These are phyloP conservation scores for Gossypium davidsonii DNA, from an alignment of 441 rosid species.

Conservation along the genomic window DNA sequence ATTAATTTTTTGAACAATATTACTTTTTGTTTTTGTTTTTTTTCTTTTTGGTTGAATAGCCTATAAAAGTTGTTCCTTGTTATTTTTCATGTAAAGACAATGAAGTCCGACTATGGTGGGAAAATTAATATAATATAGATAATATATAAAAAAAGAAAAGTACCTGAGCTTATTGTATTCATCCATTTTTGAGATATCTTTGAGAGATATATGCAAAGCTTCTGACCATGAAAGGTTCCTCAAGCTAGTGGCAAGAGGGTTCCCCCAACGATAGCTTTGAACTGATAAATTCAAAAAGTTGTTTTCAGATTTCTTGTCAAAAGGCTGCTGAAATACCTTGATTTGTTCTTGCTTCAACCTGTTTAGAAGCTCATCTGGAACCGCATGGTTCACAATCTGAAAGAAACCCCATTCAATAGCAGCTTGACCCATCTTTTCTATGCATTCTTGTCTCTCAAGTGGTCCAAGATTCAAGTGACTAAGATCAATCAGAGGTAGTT, in stretches of 20 bases:
- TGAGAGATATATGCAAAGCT: slow-evolving; percentile 53
- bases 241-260: slow-evolving; percentile 48
- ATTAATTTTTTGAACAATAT: background rate
- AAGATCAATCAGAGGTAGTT: slow-evolving; percentile 53
- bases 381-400: slow-evolving; percentile 57
- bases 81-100: slow-evolving; percentile 2
- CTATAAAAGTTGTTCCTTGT: slow-evolving; percentile 11
- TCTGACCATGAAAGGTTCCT: slow-evolving; percentile 59
- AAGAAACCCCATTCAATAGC: slow-evolving; percentile 65
- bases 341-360: slow-evolving; percentile 35
- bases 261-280: slow-evolving; percentile 64
- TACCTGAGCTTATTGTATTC: slow-evolving; percentile 45
- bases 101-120: background rate
- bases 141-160: background rate
- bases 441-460: slow-evolving; percentile 28
- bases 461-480: slow-evolving; percentile 26
- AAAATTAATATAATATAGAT: background rate
- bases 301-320: slow-evolving; percentile 27
- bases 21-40: background rate
- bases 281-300: slow-evolving; percentile 30
- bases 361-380: slow-evolving; percentile 33
- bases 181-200: slow-evolving; percentile 34
- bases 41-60: background rate
- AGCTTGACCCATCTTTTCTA: slow-evolving; percentile 37
- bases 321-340: slow-evolving; percentile 46